Conservation (phyloP, 441 rosid genomes). For the Gossypium trilobum region DNA sequence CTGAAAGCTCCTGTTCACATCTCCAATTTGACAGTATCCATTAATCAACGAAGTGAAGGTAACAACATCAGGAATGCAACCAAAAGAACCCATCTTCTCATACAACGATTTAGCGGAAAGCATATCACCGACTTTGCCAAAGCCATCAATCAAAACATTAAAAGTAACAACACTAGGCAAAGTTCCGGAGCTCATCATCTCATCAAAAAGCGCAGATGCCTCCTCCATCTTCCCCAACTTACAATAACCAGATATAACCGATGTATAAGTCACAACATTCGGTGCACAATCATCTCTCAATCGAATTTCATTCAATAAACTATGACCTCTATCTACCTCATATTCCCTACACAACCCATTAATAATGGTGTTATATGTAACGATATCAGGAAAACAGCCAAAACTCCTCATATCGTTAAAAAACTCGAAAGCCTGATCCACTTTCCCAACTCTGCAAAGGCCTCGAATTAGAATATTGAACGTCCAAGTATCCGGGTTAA, state of each 20-base stretch:
- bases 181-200: constrained; percentile 48
- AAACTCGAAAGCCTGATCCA: constrained; percentile 40
- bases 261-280: constrained; percentile 58
- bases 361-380: constrained; percentile 66
- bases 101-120: constrained; percentile 36
- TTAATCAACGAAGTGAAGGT: constrained; percentile 70
- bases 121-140: constrained; percentile 55
- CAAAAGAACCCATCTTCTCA: constrained; percentile 41
- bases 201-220: constrained; percentile 48
- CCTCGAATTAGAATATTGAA: constrained; percentile 68
- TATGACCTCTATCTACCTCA: constrained; percentile 42
- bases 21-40: constrained; percentile 71
- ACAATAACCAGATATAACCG: constrained; percentile 64
- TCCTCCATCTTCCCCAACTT: constrained; percentile 55
- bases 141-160: constrained; percentile 72
- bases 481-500: constrained; percentile 53
- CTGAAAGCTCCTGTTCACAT: constrained; percentile 47
- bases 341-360: constrained; percentile 52
- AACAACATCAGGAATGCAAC: constrained; percentile 55
- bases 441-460: constrained; percentile 44
- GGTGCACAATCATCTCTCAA: constrained; percentile 32
- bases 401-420: constrained; percentile 45
- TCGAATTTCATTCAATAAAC: constrained; percentile 38
- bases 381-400: constrained; percentile 53
- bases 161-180: constrained; percentile 52